A percentile compares a stretch with the other conserved stretches of the same genome.
Evolutionary conservation across 106 monocot species (phyloP).

Genomic region (Xerophyta viscosa): DNA sequence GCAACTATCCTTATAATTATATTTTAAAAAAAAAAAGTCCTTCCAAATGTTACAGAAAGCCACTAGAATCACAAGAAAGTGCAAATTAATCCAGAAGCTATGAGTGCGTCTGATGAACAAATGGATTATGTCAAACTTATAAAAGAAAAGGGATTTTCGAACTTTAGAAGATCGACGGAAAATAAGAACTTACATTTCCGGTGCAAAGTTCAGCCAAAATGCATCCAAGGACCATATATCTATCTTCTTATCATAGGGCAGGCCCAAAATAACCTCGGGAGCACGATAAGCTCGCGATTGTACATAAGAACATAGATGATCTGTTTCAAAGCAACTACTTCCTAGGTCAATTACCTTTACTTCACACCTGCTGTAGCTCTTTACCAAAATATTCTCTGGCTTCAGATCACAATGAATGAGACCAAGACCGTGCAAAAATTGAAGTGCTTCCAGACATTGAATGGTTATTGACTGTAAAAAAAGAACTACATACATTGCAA

Average conservation of each 20-base stretch:
- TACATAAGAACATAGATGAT: conserved; percentile 97
- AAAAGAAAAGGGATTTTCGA: too few relatives aligned
- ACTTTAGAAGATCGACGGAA: too few relatives aligned
- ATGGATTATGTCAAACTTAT: too few relatives aligned
- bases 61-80: too few relatives aligned
- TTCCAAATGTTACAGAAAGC: too few relatives aligned
- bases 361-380: conserved; percentile 98
- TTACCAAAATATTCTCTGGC: conserved; percentile 98
- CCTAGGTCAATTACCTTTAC: conserved; percentile 98
- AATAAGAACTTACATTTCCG: conserved; percentile 74
- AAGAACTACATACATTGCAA: too few relatives aligned
- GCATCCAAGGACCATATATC: conserved; percentile 99
- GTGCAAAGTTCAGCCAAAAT: conserved; percentile 97
- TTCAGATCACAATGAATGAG: conserved; percentile 99
- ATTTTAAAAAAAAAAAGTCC: too few relatives aligned
- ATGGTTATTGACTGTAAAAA: conserved; percentile 92
- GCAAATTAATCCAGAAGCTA: too few relatives aligned
- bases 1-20: too few relatives aligned
- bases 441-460: conserved; percentile 93
- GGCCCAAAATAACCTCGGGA: conserved; percentile 92
- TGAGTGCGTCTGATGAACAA: too few relatives aligned
- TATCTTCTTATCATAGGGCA: conserved; percentile 94
- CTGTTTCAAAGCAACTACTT: conserved; percentile 98
- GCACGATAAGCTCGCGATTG: conserved; percentile 98
- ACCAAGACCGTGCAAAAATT: conserved; percentile 90